Conservation (phyloP, 2,329 filamentous ascomycete genomes). For the Colletotrichum sp. region DNA sequence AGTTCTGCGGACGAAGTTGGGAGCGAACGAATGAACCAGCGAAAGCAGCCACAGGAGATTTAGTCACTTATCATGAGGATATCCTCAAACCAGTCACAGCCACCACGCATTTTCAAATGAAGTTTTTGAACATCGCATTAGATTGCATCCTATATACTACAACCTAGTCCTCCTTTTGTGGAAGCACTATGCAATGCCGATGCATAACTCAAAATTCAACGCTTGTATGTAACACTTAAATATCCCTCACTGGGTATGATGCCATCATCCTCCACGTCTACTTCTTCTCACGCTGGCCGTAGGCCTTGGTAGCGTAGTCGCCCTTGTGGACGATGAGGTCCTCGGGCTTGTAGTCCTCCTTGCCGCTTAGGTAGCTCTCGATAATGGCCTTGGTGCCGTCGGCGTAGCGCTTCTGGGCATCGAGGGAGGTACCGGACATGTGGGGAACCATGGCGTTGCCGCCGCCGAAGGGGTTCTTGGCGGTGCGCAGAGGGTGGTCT, state of each 20-base stretch:
- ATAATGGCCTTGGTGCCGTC: slow-evolving; percentile 89
- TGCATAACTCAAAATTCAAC: background rate
- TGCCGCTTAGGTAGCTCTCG: slow-evolving; percentile 86
- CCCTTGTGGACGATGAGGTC: slow-evolving; percentile 91
- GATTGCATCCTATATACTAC: slow-evolving; percentile 13
- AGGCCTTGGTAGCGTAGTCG: slow-evolving; percentile 94
- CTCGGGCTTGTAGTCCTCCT: slow-evolving; percentile 85
- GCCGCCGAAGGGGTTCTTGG: slow-evolving; percentile 93
- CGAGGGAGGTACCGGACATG: slow-evolving; percentile 98
- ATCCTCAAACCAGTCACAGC: background rate
- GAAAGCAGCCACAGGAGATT: background rate
- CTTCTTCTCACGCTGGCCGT: slow-evolving; percentile 74
- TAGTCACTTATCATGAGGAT: background rate
- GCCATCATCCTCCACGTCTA: background rate
- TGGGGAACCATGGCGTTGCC: slow-evolving; percentile 99
- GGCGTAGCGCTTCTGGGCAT: slow-evolving; percentile 93
- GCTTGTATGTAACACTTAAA: background rate
- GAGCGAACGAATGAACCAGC: background rate
- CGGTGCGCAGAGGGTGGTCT: slow-evolving; percentile 91
- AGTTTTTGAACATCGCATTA: slow-evolving; percentile 1
- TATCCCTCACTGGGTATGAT: background rate
- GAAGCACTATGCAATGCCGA: slow-evolving; percentile 14
- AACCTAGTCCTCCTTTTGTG: background rate
- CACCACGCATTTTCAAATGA: background rate
- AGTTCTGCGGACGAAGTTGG: background rate